Evolutionary conservation across 2,329 filamentous ascomycete species (phyloP), one percentile per base, ranked within the genome.

Genomic region (Pleoardoris graminearum): DNA sequence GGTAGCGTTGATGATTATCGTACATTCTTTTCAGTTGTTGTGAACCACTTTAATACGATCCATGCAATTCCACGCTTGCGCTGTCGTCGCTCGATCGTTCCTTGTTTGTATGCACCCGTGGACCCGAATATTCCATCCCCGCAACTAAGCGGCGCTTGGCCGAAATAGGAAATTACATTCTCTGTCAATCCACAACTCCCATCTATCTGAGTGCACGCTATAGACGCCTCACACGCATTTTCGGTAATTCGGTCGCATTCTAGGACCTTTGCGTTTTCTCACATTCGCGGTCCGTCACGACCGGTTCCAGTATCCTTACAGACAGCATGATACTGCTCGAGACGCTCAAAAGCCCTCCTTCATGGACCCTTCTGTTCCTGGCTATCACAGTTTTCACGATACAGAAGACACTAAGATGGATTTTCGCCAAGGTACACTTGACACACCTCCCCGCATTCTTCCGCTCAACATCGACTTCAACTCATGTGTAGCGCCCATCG

Each of bases 121-220:
- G n/a, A n/a, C n/a, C n/a, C n/a, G n/a, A n/a, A n/a, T n/a, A n/a
- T n/a, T n/a, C n/a, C n/a, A n/a, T n/a, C 35, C 38, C 49, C 27
- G 29, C 17, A 27, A 29, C 14, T 35, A 46, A 50, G 51, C 38
- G 49, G 23, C 53, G 48, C 51, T 56, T 53, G 14, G 17, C 48
- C 30, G 7, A 10, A 55, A 36, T 37, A 35, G 50, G 53, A 47
- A 50, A 56, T 10, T 11, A 21, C 43, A 41, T 45, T 17, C 27
- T 43, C 14, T 46, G 2, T n/a, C 27, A 32, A 8, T 45, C 17
- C 16, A 17, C 14, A 27, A 25, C 32, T 17, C 14, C 14, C n/a
- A 16, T 12, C 17, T 29, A 6, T 33, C 4, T 30, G n/a, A 8
- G 8, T 4, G 16, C 11, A 32, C 19, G 38, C 45, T 39, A 27